phyloP scores from a whole-genome alignment of 139 green algal species.

The Axilococcus clingmanii region DNA sequence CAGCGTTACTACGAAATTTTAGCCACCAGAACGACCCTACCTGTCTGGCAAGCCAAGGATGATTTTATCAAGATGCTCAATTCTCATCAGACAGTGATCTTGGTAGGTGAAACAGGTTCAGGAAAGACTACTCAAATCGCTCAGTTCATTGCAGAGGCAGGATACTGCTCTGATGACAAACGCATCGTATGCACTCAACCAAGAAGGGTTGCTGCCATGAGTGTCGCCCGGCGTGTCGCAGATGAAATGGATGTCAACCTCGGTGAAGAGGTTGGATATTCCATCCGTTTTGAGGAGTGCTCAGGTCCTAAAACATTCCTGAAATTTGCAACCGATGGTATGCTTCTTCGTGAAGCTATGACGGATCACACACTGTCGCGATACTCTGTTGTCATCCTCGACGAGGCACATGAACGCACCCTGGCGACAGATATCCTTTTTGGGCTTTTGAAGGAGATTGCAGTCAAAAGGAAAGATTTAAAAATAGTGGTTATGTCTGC shows the following conservation, averaged over 20 bases:
- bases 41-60: conserved; percentile 90
- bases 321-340: conserved; percentile 95
- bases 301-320: conserved; percentile 56
- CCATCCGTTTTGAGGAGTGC: conserved; percentile 81
- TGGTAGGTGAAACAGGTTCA: conserved; percentile 94
- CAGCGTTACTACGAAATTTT: conserved; percentile 90
- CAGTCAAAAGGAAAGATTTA: conserved; percentile 78
- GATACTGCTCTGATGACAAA: conserved; percentile 61
- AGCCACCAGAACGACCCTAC: conserved; percentile 75
- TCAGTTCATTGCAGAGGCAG: conserved; percentile 91
- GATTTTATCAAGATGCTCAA: conserved; percentile 91
- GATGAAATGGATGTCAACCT: conserved; percentile 76
- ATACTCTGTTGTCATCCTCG: conserved; percentile 79
- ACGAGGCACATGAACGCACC: conserved; percentile 83
- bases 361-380: conserved; percentile 66
- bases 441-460: conserved; percentile 78
- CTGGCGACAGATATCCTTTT: conserved; percentile 82
- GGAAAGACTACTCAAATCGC: conserved; percentile 99
- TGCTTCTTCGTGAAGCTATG: conserved; percentile 93
- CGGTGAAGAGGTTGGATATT: conserved; percentile 81
- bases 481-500: conserved; percentile 99
- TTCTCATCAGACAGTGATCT: conserved; percentile 89
- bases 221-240: conserved; percentile 76
- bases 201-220: conserved; percentile 76
- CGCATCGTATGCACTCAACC: conserved; percentile 83